Percentiles rank a stretch among this genome's conserved stretches.
These are phyloP conservation scores for Pseudogymnoascus sp. DNA, from an alignment of 2,329 filamentous ascomycete species.

Conservation along the genomic window DNA sequence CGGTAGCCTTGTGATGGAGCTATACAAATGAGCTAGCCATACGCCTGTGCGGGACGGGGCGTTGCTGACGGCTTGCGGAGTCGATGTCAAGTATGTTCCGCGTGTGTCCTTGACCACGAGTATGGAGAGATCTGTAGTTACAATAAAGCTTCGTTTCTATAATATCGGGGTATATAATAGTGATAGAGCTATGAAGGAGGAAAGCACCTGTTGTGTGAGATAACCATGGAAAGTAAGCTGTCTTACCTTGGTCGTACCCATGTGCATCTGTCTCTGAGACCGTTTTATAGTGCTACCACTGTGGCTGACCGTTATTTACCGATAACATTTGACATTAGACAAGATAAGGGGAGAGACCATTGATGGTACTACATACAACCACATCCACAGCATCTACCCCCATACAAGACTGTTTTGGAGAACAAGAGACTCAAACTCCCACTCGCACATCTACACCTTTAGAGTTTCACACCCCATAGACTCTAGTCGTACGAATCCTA, in stretches of 20 bases:
- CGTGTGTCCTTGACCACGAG: neutral
- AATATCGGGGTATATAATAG: neutral
- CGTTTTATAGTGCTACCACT: neutral
- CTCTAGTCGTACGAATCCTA: neutral
- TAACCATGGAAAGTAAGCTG: neutral
- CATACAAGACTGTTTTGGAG: neutral
- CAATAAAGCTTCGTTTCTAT: neutral
- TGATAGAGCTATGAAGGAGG: neutral
- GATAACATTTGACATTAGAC: neutral
- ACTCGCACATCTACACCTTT: neutral
- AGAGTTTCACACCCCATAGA: conserved; percentile 5
- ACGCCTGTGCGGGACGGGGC: neutral
- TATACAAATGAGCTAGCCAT: conserved; percentile 3
- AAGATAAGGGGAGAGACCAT: conserved; percentile 5
- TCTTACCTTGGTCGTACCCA: neutral
- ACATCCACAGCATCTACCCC: neutral
- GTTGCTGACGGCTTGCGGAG: neutral
- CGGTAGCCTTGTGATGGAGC: conserved; percentile 9
- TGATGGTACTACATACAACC: conserved; percentile 2
- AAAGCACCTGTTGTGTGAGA: neutral
- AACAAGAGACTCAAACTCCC: neutral
- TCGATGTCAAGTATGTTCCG: neutral
- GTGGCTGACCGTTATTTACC: conserved; percentile 5
- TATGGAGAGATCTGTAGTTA: neutral
- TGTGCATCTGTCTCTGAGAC: neutral